Conservation (phyloP, 495 filamentous ascomycete species). For the Talaromyces ruber region DNA sequence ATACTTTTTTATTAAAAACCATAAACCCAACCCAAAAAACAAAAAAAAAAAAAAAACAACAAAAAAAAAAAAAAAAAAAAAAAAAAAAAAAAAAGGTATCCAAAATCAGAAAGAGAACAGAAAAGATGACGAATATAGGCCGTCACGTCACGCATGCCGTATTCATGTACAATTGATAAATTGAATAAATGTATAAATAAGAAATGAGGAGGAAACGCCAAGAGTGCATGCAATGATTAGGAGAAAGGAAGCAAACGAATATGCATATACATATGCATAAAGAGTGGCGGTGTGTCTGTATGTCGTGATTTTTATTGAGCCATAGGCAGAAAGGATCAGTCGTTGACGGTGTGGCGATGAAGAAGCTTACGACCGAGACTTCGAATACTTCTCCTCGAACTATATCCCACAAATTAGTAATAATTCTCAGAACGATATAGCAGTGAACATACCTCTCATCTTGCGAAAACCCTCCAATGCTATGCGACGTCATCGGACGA, state of each 20-base stretch:
- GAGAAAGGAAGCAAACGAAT: too few species aligned
- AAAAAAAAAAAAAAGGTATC: neutral
- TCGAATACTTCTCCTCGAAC: conserved; percentile 30
- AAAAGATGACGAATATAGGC: neutral
- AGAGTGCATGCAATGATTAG: neutral
- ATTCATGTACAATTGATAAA: neutral
- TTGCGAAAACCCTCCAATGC: conserved; percentile 18
- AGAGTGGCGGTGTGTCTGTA: neutral
- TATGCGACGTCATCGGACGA: conserved; percentile 16
- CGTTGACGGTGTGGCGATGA: conserved; percentile 1
- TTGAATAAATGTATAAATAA: neutral
- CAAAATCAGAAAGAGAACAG: neutral
- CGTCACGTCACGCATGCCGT: neutral
- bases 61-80: neutral
- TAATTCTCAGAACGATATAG: neutral
- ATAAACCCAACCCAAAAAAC: neutral
- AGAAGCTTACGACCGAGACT: conserved; percentile 32
- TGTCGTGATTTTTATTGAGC: neutral
- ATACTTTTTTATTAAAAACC: too few species aligned
- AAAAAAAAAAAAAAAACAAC: neutral
- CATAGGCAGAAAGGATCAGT: neutral
- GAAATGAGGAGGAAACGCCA: neutral
- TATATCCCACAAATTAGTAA: conserved; percentile 8
- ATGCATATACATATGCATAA: neutral
- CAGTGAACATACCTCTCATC: conserved; percentile 27